Evolutionary conservation across 352 stramenopile genomes (phyloP).

Genomic region (Pythium chondricola): DNA sequence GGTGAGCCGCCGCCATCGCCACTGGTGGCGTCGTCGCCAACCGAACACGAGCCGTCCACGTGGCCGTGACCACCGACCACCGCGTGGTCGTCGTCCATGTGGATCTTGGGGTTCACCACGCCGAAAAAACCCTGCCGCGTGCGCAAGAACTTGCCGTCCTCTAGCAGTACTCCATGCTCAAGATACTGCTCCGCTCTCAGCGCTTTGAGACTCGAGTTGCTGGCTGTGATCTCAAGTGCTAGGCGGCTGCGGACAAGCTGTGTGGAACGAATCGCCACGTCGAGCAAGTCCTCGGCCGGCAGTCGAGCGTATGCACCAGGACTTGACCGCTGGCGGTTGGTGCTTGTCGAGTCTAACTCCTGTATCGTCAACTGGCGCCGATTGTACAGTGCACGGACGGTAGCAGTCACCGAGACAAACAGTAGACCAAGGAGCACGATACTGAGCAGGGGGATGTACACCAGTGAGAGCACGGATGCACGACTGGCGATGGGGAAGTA

Average conservation of each 20-base stretch:
- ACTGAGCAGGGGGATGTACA: slow-evolving; percentile 9
- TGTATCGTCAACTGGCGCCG: not conserved
- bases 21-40: slow-evolving; percentile 1
- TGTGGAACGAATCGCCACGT: slow-evolving; percentile 21
- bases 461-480: slow-evolving; percentile 6
- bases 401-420: not conserved
- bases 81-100: slow-evolving; percentile 19
- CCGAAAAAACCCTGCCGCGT: slow-evolving; percentile 39
- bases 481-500: slow-evolving; percentile 15
- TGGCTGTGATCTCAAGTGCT: slow-evolving; percentile 15
- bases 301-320: slow-evolving; percentile 11
- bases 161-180: slow-evolving; percentile 21
- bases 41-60: not conserved
- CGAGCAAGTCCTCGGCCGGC: slow-evolving; percentile 21
- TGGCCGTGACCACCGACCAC: slow-evolving; percentile 10
- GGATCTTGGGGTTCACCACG: slow-evolving; percentile 33
- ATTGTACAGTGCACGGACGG: slow-evolving; percentile 7
- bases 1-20: slow-evolving; percentile 9
- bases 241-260: slow-evolving; percentile 24
- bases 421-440: slow-evolving; percentile 9
- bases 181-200: slow-evolving; percentile 15
- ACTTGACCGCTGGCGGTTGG: not conserved
- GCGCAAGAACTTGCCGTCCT: slow-evolving; percentile 22
- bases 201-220: slow-evolving; percentile 18
- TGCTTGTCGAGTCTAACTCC: not conserved